Evolutionary conservation across 768 basidiomycete genomes (phyloP).

Genomic region (Rhizopogon vinicolor): DNA sequence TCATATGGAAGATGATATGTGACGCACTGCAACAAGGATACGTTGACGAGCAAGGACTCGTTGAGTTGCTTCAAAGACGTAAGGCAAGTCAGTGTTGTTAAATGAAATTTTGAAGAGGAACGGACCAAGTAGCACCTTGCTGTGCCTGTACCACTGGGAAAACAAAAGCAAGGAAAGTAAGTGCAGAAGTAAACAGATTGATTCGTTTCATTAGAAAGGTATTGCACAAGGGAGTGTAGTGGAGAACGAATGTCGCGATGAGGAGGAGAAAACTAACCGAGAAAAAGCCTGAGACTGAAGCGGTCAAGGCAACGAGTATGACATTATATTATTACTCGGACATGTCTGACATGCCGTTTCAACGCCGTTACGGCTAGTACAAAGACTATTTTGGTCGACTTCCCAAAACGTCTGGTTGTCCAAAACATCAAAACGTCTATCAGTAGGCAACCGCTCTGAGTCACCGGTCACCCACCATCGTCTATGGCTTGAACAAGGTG

Average conservation of each 20-base stretch:
- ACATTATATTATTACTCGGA: too few relatives aligned
- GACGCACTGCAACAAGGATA: conserved; percentile 42
- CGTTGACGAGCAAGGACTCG: conserved; percentile 29
- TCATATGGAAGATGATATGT: background rate
- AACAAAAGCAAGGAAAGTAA: conserved; percentile 12
- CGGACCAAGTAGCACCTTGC: conserved; percentile 25
- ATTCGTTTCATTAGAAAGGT: background rate
- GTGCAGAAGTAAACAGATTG: conserved; percentile 14
- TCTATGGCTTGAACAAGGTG: background rate
- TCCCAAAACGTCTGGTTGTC: too few relatives aligned
- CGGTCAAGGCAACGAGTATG: too few relatives aligned
- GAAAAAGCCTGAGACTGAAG: too few relatives aligned
- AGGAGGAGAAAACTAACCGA: background rate
- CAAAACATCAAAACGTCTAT: too few relatives aligned
- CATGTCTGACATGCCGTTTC: too few relatives aligned
- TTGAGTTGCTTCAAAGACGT: conserved; percentile 28
- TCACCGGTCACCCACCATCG: background rate
- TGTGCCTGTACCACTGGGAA: conserved; percentile 14
- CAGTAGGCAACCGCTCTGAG: too few relatives aligned
- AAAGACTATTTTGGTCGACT: too few relatives aligned
- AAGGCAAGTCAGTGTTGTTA: background rate
- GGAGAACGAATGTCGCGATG: background rate
- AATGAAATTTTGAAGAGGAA: background rate
- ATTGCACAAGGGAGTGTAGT: conserved; percentile 13
- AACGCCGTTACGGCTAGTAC: too few relatives aligned